These are phyloP conservation scores for Cutaneotrichosporon cyanovorans DNA, from an alignment of 1,284 basidiomycete species.

Conservation along the genomic window DNA sequence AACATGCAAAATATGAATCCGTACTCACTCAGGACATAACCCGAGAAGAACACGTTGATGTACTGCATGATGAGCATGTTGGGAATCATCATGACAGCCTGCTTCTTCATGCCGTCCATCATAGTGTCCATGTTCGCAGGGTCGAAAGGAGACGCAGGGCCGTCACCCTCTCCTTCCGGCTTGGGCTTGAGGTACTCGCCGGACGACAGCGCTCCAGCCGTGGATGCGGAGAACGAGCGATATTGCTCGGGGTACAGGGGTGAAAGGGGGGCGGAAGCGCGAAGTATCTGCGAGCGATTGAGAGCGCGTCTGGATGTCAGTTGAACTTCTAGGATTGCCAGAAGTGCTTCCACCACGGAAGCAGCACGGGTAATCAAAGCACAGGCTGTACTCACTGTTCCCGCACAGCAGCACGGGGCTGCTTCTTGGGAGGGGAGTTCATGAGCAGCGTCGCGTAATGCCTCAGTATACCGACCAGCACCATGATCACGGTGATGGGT, in stretches of 20 bases:
- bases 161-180: constrained; percentile 50
- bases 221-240: constrained; percentile 63
- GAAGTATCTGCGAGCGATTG: constrained; percentile 70
- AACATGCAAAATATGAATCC: not conserved
- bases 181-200: constrained; percentile 78
- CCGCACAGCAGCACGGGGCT: constrained; percentile 66
- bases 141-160: constrained; percentile 64
- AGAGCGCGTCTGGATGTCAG: constrained; percentile 62
- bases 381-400: constrained; percentile 82
- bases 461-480: constrained; percentile 83
- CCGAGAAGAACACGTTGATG: constrained; percentile 99
- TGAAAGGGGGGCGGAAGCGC: constrained; percentile 68
- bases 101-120: constrained; percentile 99
- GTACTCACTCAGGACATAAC: constrained; percentile 87
- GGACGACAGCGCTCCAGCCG: constrained; percentile 61
- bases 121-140: constrained; percentile 91
- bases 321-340: not conserved
- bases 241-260: constrained; percentile 70
- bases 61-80: constrained; percentile 99
- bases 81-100: constrained; percentile 86
- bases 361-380: too few relatives aligned
- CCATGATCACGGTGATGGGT: constrained; percentile 97
- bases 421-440: constrained; percentile 75
- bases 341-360: too few relatives aligned
- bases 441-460: constrained; percentile 88